These are phyloP conservation scores for Cladophialophora immunda DNA, from an alignment of 2,329 filamentous ascomycete species.

Conservation along the genomic window DNA sequence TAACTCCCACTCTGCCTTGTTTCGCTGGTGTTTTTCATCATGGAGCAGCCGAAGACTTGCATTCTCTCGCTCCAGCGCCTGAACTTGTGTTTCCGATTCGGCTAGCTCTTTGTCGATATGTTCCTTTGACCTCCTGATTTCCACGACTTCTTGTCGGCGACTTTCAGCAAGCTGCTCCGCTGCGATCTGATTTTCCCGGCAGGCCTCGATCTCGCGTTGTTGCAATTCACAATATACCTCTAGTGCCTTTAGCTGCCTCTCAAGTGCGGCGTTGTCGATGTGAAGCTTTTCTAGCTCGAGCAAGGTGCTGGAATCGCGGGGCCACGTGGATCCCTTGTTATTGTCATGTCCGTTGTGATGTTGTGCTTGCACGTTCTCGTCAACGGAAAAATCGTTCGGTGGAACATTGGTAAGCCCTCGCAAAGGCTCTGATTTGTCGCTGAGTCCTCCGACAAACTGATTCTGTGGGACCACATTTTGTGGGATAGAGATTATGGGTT, in stretches of 20 bases:
- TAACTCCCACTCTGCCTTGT: conserved; percentile 8
- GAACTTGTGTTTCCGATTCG: neutral
- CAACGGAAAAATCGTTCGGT: neutral
- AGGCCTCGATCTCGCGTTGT: neutral
- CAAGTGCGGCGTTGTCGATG: conserved; percentile 1
- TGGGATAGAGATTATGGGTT: neutral
- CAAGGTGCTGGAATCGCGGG: neutral
- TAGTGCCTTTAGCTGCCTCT: neutral
- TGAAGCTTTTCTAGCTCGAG: conserved; percentile 17
- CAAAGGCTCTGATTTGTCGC: neutral
- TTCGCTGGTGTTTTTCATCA: neutral
- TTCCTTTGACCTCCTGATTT: conserved; percentile 7
- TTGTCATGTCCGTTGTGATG: neutral
- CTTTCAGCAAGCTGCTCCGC: neutral
- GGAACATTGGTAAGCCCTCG: neutral
- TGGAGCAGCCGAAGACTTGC: neutral
- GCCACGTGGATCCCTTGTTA: neutral
- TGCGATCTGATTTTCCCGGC: neutral
- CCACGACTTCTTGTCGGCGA: conserved; percentile 4
- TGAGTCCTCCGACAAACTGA: neutral
- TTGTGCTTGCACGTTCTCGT: neutral
- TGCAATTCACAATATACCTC: neutral
- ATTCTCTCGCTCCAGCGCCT: conserved; percentile 4
- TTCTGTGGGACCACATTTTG: neutral
- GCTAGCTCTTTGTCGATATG: conserved; percentile 5